Evolutionary conservation across 2,329 filamentous ascomycete species (phyloP).

Genomic region (Nothomitra cinnamomea): DNA sequence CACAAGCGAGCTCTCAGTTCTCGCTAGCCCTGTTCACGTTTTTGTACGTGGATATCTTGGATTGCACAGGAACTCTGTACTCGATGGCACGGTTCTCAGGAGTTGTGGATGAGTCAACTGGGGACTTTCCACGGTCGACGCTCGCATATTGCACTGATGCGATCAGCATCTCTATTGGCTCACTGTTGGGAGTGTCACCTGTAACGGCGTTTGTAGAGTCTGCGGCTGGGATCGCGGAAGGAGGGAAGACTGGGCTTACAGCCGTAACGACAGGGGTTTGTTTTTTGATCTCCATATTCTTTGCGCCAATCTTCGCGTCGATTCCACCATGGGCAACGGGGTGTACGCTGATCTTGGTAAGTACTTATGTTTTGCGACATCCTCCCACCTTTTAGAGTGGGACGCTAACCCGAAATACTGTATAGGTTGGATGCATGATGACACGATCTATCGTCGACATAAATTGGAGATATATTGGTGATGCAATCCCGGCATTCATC

Average conservation of each 20-base stretch:
- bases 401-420: background rate
- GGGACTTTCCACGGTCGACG: constrained; percentile 76
- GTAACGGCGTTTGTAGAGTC: constrained; percentile 80
- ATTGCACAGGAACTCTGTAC: constrained; percentile 73
- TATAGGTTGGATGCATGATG: constrained; percentile 66
- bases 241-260: constrained; percentile 71
- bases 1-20: constrained; percentile 55
- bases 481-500: constrained; percentile 70
- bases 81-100: constrained; percentile 77
- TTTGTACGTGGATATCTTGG: constrained; percentile 78
- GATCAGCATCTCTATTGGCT: constrained; percentile 62
- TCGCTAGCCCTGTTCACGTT: constrained; percentile 75
- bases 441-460: constrained; percentile 60
- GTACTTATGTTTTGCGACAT: too few relatives aligned
- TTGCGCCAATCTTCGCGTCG: constrained; percentile 77
- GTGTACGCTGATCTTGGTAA: constrained; percentile 56
- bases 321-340: constrained; percentile 84
- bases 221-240: constrained; percentile 79
- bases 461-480: constrained; percentile 77
- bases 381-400: background rate
- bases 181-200: constrained; percentile 59
- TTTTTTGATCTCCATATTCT: constrained; percentile 79
- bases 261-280: constrained; percentile 62
- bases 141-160: constrained; percentile 75
- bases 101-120: constrained; percentile 62